Percentiles rank a stretch among this genome's conserved stretches.
phyloP scores from a whole-genome alignment of 805 yeast genomes.

The Candida piceae region DNA sequence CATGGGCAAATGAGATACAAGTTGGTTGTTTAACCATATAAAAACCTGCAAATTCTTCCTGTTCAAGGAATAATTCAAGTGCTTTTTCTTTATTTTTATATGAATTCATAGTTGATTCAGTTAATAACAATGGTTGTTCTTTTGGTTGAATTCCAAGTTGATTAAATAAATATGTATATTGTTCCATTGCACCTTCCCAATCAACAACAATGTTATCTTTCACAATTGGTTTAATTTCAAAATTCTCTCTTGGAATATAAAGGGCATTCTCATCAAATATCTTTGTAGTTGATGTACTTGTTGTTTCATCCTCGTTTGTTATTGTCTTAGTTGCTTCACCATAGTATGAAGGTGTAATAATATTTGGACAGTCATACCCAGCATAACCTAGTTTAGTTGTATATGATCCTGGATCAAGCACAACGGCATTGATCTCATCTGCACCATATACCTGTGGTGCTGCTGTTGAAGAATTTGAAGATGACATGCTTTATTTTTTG shows the following conservation, averaged over 20 bases:
- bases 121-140: slow-evolving; percentile 73
- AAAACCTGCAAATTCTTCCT: slow-evolving; percentile 70
- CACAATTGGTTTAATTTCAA: slow-evolving; percentile 52
- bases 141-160: slow-evolving; percentile 46
- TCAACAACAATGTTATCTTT: slow-evolving; percentile 62
- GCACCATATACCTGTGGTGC: slow-evolving; percentile 53
- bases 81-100: slow-evolving; percentile 60
- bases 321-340: slow-evolving; percentile 28
- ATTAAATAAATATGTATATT: slow-evolving; percentile 60
- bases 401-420: slow-evolving; percentile 85
- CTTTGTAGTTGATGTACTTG: slow-evolving; percentile 4
- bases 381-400: slow-evolving; percentile 85
- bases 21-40: slow-evolving; percentile 81
- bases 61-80: slow-evolving; percentile 67
- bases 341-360: slow-evolving; percentile 68
- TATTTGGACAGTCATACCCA: slow-evolving; percentile 84
- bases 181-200: slow-evolving; percentile 82
- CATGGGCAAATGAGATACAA: slow-evolving; percentile 82
- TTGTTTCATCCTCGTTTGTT: slow-evolving; percentile 11
- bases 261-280: slow-evolving; percentile 29
- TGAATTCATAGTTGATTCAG: slow-evolving; percentile 86
- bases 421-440: slow-evolving; percentile 88
- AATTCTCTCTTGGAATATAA: slow-evolving; percentile 42
- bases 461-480: no score
- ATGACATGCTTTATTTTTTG: no score